These are phyloP conservation scores for Penicillium sumatraense DNA, from an alignment of 2,329 filamentous ascomycete genomes.

Conservation along the genomic window DNA sequence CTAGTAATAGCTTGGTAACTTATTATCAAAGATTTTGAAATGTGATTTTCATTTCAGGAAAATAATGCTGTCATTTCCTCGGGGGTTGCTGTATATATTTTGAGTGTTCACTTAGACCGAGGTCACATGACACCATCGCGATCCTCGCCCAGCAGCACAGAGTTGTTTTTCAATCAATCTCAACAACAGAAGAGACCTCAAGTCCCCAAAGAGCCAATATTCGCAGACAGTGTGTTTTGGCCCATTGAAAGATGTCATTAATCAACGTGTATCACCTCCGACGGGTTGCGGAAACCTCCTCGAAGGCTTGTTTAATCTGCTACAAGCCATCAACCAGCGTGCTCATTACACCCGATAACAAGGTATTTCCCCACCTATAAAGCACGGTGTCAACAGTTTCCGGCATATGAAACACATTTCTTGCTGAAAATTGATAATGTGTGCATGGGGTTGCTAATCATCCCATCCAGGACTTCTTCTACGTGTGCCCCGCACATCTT, in stretches of 20 bases:
- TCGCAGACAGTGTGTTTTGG: too few relatives aligned
- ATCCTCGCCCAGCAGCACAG: conserved; percentile 5
- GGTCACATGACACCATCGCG: conserved; percentile 26
- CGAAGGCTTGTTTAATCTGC: conserved; percentile 88
- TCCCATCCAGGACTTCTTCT: conserved; percentile 77
- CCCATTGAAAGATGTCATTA: conserved; percentile 43
- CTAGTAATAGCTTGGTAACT: too few relatives aligned
- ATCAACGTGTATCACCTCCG: conserved; percentile 84
- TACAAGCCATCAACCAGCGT: conserved; percentile 87
- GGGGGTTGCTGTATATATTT: too few relatives aligned
- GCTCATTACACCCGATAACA: conserved; percentile 85
- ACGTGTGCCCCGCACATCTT: conserved; percentile 81
- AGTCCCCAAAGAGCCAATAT: background rate
- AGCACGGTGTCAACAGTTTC: background rate
- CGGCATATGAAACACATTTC: background rate
- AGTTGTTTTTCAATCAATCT: conserved; percentile 63
- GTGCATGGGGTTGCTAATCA: conserved; percentile 1
- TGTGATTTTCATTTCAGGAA: too few relatives aligned
- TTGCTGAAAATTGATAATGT: background rate
- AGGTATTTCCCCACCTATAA: conserved; percentile 57
- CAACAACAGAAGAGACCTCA: background rate
- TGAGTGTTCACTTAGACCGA: background rate
- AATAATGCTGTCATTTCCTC: too few relatives aligned
- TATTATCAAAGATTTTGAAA: too few relatives aligned
- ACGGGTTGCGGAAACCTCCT: conserved; percentile 80